Evolutionary conservation across 1,284 basidiomycete species (phyloP).

Genomic region (Trametes versicolor): DNA sequence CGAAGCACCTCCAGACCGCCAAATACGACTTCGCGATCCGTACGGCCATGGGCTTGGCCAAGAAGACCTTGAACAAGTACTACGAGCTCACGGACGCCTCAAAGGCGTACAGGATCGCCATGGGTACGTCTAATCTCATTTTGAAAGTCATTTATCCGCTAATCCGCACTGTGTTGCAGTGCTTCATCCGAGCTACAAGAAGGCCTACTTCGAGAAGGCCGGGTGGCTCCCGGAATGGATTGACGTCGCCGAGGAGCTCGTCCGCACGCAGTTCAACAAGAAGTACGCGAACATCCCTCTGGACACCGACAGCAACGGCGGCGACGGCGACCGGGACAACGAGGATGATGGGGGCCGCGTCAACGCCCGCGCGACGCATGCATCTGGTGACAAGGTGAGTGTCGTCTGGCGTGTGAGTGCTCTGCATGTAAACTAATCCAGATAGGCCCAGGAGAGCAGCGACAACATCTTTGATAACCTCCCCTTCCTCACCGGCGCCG

Average conservation of each 20-base stretch:
- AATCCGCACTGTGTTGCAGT: slow-evolving; percentile 30
- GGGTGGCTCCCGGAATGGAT: slow-evolving; percentile 37
- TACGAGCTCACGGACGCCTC: slow-evolving; percentile 41
- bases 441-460: too few relatives aligned
- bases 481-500: too few relatives aligned
- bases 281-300: too few relatives aligned
- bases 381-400: too few relatives aligned
- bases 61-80: slow-evolving; percentile 43
- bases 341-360: too few relatives aligned
- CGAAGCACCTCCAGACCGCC: not conserved
- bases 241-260: slow-evolving; percentile 12
- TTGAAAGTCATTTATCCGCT: not conserved
- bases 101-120: slow-evolving; percentile 40
- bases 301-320: too few relatives aligned
- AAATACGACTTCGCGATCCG: slow-evolving; percentile 39
- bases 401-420: too few relatives aligned
- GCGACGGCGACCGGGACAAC: too few relatives aligned
- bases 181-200: slow-evolving; percentile 45
- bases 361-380: too few relatives aligned
- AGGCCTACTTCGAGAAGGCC: slow-evolving; percentile 41
- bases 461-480: slow-evolving; percentile 13
- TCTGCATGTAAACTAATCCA: too few relatives aligned
- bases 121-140: slow-evolving; percentile 33
- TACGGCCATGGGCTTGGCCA: slow-evolving; percentile 36
- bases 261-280: not conserved